A percentile compares a stretch with the other conserved stretches of the same genome.
These are phyloP conservation scores for Camellia lanceoleosa DNA, from an alignment of 148 eudicot species.

Conservation along the genomic window DNA sequence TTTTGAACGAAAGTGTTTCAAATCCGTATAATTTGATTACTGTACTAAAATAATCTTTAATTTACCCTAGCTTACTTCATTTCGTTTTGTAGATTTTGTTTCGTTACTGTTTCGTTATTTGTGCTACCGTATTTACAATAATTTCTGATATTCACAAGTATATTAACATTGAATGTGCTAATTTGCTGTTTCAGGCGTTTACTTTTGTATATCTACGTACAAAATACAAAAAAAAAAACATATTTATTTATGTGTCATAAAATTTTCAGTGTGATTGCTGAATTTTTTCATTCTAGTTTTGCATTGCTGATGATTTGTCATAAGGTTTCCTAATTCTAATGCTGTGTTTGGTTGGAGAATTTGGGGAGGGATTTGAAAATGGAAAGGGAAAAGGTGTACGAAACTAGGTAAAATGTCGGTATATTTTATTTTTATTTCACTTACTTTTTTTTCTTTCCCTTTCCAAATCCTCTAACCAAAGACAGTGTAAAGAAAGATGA, in stretches of 20 bases:
- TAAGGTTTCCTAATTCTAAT: neutral
- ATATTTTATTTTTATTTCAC: too few relatives aligned
- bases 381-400: too few relatives aligned
- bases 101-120: neutral
- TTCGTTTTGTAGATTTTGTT: neutral
- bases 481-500: neutral
- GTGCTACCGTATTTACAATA: neutral
- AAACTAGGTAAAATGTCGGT: too few relatives aligned
- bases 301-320: neutral
- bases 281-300: neutral
- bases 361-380: too few relatives aligned
- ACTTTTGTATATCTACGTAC: neutral
- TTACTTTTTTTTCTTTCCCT: too few relatives aligned
- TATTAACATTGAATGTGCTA: neutral
- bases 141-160: neutral
- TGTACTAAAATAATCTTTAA: neutral
- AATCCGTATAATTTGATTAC: neutral
- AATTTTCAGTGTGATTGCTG: neutral
- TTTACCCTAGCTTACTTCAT: neutral
- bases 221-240: too few relatives aligned
- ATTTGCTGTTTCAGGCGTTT: neutral
- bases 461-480: too few relatives aligned
- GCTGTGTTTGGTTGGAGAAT: too few relatives aligned
- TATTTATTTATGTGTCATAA: neutral
- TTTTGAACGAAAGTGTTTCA: neutral